Percentiles rank a stretch among this genome's conserved stretches.
Evolutionary conservation across 1,139 yeast genomes (phyloP).

Genomic region (Debaryomyces subglobosus): DNA sequence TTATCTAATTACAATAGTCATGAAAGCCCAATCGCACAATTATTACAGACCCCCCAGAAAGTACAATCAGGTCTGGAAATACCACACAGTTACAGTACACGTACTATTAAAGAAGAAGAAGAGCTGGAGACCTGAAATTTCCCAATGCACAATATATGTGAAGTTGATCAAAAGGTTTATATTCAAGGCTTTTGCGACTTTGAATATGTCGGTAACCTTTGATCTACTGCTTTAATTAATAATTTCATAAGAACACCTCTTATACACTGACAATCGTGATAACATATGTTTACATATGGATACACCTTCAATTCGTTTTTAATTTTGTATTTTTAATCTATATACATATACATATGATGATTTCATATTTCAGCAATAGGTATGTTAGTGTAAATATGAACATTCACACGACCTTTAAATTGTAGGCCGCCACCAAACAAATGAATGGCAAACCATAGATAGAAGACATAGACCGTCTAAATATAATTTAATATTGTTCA

Average conservation of each 20-base stretch:
- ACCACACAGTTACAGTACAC: constrained; percentile 34
- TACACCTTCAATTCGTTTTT: constrained; percentile 3
- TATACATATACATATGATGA: constrained; percentile 7
- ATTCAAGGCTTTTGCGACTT: neutral
- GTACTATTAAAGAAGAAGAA: constrained; percentile 42
- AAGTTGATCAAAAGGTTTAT: neutral
- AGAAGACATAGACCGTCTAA: neutral
- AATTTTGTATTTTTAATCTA: constrained; percentile 3
- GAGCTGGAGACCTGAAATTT: constrained; percentile 27
- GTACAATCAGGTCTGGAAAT: constrained; percentile 13
- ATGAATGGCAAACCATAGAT: constrained; percentile 5
- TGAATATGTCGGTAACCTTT: neutral
- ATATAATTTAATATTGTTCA: neutral
- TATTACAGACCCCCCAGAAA: constrained; percentile 26
- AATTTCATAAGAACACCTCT: neutral
- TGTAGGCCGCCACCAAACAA: constrained; percentile 3
- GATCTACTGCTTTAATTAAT: neutral
- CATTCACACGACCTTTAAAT: constrained; percentile 1
- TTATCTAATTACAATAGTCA: constrained; percentile 41
- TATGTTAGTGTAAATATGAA: neutral
- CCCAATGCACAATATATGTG: neutral
- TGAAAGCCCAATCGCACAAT: constrained; percentile 44
- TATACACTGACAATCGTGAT: neutral
- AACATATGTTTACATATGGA: neutral
- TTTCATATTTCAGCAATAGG: neutral